Base-by-base conservation (phyloP, 345 rosid genomes). In the Citropsis articulata region DNA sequence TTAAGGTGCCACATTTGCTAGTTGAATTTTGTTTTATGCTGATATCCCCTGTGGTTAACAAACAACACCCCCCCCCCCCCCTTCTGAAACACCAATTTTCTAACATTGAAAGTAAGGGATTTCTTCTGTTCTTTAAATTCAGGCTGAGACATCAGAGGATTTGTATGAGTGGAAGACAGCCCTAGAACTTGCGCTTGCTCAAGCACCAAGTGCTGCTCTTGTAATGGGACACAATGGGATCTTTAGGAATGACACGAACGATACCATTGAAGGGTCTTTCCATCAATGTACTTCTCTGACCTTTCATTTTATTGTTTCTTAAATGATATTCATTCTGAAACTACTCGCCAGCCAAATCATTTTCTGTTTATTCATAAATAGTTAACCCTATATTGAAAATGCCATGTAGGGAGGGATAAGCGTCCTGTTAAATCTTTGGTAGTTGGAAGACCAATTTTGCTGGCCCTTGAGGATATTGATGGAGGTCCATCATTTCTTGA, bases 401-500 rank as follows among this genome's bases (percentile, higher is more conserved):
- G 36, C 66, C 77, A 75, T 38, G n/a, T 83, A 94, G 99, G 98
- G 94, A 88, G 98, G 88, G 98, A 92, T 69, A 96, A 94, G 83
- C 93, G 92, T 67, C 90, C 97, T 16, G 89, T 91, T 65, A 96
- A 96, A 84, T 96, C 99, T 61, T 77, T 96, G 93, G 97, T 96
- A 69, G 97, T 96, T 85, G 99, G 99, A 78, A 94, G 99, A 78
- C 99, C 99, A 55, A 96, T 96, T 82, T 88, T 96, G 83, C 98
- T 96, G 84, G 97, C 99, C 65, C 93, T 96, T 72, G 99, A 96
- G 86, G 98, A 96, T 85, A 96, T 96, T 86, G 99, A 96, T 85
- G 98, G 99, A 71, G 88, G 99, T 73, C 99, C 99, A 76, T 96
- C 99, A 53, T 96, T 96, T 80, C 97, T 96, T 63, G 99, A 96